Evolutionary conservation across 192 early-diverging fungal genomes (phyloP).

Genomic region (Lunasporangiospora selenospora): DNA sequence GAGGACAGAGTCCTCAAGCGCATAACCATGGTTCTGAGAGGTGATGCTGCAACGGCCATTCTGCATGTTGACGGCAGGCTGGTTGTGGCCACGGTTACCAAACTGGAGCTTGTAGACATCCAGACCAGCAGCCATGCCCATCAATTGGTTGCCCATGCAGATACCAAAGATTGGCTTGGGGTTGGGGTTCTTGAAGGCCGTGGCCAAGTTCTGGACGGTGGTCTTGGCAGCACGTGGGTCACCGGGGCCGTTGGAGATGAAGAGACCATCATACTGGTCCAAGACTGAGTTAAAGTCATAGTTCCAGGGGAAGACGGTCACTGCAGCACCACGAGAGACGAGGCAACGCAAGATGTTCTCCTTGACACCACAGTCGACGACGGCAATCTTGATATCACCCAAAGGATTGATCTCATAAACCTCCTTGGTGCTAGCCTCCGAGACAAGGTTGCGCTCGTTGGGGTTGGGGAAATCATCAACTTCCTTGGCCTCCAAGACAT

Average conservation of each 20-base stretch:
- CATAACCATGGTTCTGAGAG: slow-evolving; percentile 96
- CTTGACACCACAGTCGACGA: slow-evolving; percentile 93
- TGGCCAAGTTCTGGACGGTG: slow-evolving; percentile 76
- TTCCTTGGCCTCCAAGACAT: slow-evolving; percentile 48
- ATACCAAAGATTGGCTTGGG: slow-evolving; percentile 94
- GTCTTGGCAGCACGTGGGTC: slow-evolving; percentile 71
- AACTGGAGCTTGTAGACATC: slow-evolving; percentile 88
- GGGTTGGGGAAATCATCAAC: slow-evolving; percentile 69
- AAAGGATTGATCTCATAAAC: slow-evolving; percentile 75
- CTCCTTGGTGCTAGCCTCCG: slow-evolving; percentile 78
- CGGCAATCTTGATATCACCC: slow-evolving; percentile 82
- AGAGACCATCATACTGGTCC: slow-evolving; percentile 83
- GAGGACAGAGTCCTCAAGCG: slow-evolving; percentile 75
- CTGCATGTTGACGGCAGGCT: slow-evolving; percentile 84
- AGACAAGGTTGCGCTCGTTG: slow-evolving; percentile 77
- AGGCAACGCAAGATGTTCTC: slow-evolving; percentile 92
- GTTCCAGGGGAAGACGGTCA: slow-evolving; percentile 91
- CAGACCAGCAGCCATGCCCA: slow-evolving; percentile 91
- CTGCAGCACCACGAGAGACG: slow-evolving; percentile 77
- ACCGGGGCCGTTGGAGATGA: slow-evolving; percentile 94
- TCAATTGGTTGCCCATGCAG: slow-evolving; percentile 95
- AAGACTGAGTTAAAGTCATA: slow-evolving; percentile 69
- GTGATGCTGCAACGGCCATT: slow-evolving; percentile 88
- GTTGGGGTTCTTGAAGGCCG: slow-evolving; percentile 61
- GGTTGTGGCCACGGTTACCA: slow-evolving; percentile 98